Percentiles rank a stretch among this genome's conserved stretches.
Conservation (phyloP, 345 rosid species). For the Viola odorata region DNA sequence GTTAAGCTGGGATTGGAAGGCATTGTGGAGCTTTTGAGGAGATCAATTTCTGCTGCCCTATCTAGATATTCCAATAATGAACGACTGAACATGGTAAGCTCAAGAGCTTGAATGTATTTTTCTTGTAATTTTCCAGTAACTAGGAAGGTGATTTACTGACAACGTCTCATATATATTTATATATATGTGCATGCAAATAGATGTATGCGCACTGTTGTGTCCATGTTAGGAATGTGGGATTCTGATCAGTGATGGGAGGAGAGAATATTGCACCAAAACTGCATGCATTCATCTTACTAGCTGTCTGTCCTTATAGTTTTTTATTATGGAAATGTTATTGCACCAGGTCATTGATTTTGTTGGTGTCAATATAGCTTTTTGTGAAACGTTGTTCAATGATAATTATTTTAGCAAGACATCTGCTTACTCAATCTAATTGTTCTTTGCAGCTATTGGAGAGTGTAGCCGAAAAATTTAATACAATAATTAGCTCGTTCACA, state of each 20-base stretch:
- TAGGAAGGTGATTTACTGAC: no score
- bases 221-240: no score
- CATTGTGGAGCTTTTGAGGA: slow-evolving; percentile 85
- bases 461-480: slow-evolving; percentile 74
- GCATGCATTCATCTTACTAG: no score
- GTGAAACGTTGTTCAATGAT: slow-evolving; percentile 2
- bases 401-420: background rate
- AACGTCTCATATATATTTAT: no score
- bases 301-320: background rate
- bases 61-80: slow-evolving; percentile 81
- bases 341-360: background rate
- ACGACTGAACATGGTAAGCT: slow-evolving; percentile 70
- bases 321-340: background rate
- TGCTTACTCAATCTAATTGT: slow-evolving; percentile 6
- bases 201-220: no score
- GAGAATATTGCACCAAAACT: no score
- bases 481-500: slow-evolving; percentile 75
- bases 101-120: background rate
- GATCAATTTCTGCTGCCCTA: slow-evolving; percentile 74
- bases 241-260: no score
- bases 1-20: slow-evolving; percentile 95
- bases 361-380: background rate
- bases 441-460: slow-evolving; percentile 73
- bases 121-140: no score
- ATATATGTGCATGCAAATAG: background rate